These are phyloP conservation scores for Scolecobasidium constrictum DNA, from an alignment of 2,329 filamentous ascomycete species.

Conservation along the genomic window DNA sequence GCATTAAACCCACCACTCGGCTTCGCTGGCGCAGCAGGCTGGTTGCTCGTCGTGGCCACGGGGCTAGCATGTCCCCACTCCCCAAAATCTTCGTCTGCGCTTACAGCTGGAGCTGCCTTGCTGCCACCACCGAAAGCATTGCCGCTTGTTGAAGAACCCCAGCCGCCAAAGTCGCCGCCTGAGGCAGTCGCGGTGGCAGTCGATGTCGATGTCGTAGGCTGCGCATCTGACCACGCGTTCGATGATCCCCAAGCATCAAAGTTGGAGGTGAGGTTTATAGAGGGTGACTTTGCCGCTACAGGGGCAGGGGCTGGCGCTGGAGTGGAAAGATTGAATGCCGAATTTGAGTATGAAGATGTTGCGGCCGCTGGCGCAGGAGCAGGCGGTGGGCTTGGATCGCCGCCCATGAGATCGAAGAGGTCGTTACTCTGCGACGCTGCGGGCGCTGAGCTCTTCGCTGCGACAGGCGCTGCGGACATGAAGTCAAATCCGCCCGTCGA, in stretches of 20 bases:
- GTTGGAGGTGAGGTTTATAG: constrained; percentile 54
- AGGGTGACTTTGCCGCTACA: constrained; percentile 24
- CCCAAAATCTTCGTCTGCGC: constrained; percentile 86
- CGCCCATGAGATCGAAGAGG: constrained; percentile 62
- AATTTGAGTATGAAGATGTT: constrained; percentile 36
- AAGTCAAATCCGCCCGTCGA: constrained; percentile 51
- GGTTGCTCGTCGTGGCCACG: constrained; percentile 27
- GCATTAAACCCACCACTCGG: constrained; percentile 47
- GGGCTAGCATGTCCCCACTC: constrained; percentile 76
- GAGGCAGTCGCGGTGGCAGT: constrained; percentile 35
- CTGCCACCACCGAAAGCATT: constrained; percentile 20
- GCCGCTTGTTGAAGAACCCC: constrained; percentile 51
- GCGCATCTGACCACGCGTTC: constrained; percentile 42
- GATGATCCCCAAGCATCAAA: constrained; percentile 70
- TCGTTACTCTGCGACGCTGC: constrained; percentile 47
- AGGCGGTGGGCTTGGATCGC: constrained; percentile 30
- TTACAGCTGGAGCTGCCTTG: not conserved
- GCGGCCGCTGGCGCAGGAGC: constrained; percentile 23
- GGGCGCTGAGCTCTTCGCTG: constrained; percentile 26
- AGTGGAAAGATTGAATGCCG: constrained; percentile 72
- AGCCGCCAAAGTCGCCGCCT: constrained; percentile 52
- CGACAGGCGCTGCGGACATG: constrained; percentile 21
- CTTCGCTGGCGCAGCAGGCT: constrained; percentile 30
- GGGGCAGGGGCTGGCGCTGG: constrained; percentile 25
- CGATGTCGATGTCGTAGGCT: constrained; percentile 21